These are phyloP conservation scores for Didymellaceae sp. DNA, from an alignment of 2,329 filamentous ascomycete species.

Conservation along the genomic window DNA sequence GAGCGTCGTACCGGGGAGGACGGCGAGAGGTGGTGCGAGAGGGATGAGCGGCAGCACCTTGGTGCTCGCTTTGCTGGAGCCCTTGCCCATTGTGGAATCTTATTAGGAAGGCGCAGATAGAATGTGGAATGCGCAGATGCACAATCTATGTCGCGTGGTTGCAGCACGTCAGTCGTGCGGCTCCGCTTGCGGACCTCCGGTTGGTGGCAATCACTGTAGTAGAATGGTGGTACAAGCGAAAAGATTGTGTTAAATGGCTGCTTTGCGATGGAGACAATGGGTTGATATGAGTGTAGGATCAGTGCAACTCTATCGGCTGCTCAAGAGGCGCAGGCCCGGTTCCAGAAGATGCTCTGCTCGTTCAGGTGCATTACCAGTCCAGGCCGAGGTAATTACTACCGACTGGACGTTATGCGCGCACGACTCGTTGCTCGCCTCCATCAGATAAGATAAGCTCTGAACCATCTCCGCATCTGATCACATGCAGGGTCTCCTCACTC, in stretches of 20 bases:
- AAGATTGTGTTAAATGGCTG: not conserved
- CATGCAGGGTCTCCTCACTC: constrained; percentile 1
- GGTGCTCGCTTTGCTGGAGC: constrained; percentile 42
- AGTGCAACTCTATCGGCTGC: not conserved
- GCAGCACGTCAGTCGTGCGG: constrained; percentile 14
- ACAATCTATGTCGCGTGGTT: constrained; percentile 10
- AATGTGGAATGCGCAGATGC: not conserved
- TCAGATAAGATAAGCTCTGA: constrained; percentile 23
- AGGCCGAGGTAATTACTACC: constrained; percentile 18
- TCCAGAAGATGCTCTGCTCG: constrained; percentile 29
- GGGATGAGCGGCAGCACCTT: constrained; percentile 76
- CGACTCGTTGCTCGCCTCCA: constrained; percentile 3
- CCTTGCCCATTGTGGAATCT: constrained; percentile 42
- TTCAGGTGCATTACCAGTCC: constrained; percentile 8
- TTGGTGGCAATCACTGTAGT: constrained; percentile 2
- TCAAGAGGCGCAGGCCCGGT: constrained; percentile 13
- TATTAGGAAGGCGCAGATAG: not conserved
- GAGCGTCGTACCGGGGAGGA: constrained; percentile 84
- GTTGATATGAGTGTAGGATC: not conserved
- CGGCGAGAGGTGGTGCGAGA: constrained; percentile 77
- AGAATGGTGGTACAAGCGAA: constrained; percentile 6
- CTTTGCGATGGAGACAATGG: not conserved
- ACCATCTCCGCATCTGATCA: constrained; percentile 3
- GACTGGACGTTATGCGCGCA: not conserved
- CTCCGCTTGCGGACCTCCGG: constrained; percentile 13